These are phyloP conservation scores for Microdochium nivale DNA, from an alignment of 2,329 filamentous ascomycete genomes.

Conservation along the genomic window DNA sequence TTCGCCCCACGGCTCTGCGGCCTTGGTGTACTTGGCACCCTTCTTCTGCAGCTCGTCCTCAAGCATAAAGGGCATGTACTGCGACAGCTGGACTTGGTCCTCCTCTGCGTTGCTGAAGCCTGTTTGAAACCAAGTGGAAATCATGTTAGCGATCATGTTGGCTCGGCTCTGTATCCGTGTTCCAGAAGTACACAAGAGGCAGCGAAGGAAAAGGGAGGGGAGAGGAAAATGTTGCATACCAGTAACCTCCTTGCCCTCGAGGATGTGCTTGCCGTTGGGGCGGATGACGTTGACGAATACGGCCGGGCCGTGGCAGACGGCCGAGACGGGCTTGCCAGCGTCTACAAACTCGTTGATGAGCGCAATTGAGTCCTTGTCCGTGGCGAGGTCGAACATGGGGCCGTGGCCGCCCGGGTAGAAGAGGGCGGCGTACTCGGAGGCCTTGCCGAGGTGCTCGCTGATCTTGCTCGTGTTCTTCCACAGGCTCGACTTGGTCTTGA, in stretches of 20 bases:
- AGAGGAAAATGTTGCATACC: not conserved
- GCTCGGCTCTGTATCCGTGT: not conserved
- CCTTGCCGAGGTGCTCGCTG: slow-evolving; percentile 43
- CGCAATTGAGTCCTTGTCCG: slow-evolving; percentile 45
- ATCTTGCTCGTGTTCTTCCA: slow-evolving; percentile 58
- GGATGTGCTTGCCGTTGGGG: slow-evolving; percentile 39
- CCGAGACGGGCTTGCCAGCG: slow-evolving; percentile 52
- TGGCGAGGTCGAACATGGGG: slow-evolving; percentile 59
- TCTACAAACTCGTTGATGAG: slow-evolving; percentile 55
- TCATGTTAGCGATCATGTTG: not conserved
- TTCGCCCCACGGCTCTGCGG: slow-evolving; percentile 37
- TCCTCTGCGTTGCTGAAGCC: slow-evolving; percentile 53
- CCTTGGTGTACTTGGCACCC: slow-evolving; percentile 48
- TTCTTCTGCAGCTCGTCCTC: slow-evolving; percentile 44
- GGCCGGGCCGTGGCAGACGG: slow-evolving; percentile 62
- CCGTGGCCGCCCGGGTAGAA: slow-evolving; percentile 52
- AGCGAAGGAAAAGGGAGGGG: no score
- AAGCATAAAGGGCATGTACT: slow-evolving; percentile 50
- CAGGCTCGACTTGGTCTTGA: slow-evolving; percentile 43
- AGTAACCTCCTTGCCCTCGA: slow-evolving; percentile 49
- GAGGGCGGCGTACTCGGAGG: slow-evolving; percentile 53
- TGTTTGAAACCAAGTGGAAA: not conserved
- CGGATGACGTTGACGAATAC: slow-evolving; percentile 50
- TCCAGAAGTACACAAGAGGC: no score
- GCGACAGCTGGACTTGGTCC: slow-evolving; percentile 28